These are phyloP conservation scores for Myriosclerotinia curreyana DNA, from an alignment of 2,329 filamentous ascomycete genomes.

Conservation along the genomic window DNA sequence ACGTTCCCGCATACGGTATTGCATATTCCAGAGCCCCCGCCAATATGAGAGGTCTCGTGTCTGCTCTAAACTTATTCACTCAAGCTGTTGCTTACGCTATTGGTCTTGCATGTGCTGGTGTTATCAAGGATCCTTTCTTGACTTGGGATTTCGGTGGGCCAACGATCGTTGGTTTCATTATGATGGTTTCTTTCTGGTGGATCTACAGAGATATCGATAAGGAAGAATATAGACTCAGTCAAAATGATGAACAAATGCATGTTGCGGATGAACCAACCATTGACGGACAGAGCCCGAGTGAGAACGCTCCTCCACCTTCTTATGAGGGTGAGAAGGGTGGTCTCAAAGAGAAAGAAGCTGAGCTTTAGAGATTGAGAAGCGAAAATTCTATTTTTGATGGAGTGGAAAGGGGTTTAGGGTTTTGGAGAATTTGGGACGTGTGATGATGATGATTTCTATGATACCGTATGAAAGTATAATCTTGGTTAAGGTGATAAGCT, in stretches of 20 bases:
- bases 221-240: conserved; percentile 46
- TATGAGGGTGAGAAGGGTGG: conserved; percentile 7
- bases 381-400: not conserved
- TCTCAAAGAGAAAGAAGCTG: not conserved
- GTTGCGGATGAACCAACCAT: not conserved
- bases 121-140: conserved; percentile 49
- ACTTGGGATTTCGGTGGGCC: conserved; percentile 51
- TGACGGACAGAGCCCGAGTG: not conserved
- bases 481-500: not conserved
- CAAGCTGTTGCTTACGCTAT: conserved; percentile 48
- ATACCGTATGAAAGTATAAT: conserved; percentile 17
- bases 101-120: conserved; percentile 46
- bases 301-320: conserved; percentile 5
- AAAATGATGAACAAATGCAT: conserved; percentile 35
- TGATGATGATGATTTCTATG: conserved; percentile 18
- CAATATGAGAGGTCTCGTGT: conserved; percentile 52
- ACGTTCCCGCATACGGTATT: conserved; percentile 51
- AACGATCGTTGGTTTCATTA: conserved; percentile 46
- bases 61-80: conserved; percentile 49
- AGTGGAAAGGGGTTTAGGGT: not conserved
- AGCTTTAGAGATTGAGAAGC: not conserved
- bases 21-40: conserved; percentile 51
- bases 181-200: conserved; percentile 48
- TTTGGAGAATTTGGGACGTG: not conserved
- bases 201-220: conserved; percentile 48